A percentile compares a stretch with the other conserved stretches of the same genome.
Evolutionary conservation across 2,329 filamentous ascomycete genomes (phyloP).

Genomic region (Aspergillus neoniger): DNA sequence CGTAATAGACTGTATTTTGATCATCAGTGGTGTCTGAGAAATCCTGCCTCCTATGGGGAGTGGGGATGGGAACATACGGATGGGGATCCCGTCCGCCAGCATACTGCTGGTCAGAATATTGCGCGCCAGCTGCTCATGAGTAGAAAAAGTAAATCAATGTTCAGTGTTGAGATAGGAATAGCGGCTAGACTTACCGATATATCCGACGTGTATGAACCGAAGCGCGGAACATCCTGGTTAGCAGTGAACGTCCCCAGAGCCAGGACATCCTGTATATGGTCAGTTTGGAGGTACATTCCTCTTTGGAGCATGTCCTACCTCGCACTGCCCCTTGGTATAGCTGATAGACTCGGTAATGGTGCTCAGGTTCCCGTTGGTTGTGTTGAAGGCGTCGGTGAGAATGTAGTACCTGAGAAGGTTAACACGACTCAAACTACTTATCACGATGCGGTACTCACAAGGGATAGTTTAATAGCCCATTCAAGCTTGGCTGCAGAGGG

Average conservation of each 20-base stretch:
- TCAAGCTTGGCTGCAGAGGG: conserved; percentile 46
- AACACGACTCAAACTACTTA: conserved; percentile 27
- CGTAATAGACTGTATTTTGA: conserved; percentile 56
- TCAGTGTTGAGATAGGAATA: too few relatives aligned
- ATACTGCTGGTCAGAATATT: conserved; percentile 64
- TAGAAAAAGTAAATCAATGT: neutral
- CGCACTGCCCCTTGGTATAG: conserved; percentile 1
- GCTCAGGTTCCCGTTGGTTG: conserved; percentile 31
- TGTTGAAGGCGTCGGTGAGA: conserved; percentile 36
- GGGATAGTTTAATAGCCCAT: conserved; percentile 50
- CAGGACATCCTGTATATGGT: neutral
- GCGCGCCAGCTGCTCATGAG: conserved; percentile 43
- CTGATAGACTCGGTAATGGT: conserved; percentile 26
- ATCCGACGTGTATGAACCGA: conserved; percentile 39
- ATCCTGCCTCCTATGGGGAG: neutral
- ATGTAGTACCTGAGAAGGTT: conserved; percentile 27
- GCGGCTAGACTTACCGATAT: neutral
- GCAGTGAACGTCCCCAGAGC: conserved; percentile 57
- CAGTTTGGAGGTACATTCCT: neutral
- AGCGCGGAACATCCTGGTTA: conserved; percentile 62
- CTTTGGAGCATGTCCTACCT: neutral
- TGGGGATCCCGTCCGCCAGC: conserved; percentile 61
- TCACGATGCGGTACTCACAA: neutral
- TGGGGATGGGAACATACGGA: conserved; percentile 29
- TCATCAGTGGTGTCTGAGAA: neutral